Evolutionary conservation across 1,284 basidiomycete species (phyloP).

Genomic region (Pterulicium gracile): DNA sequence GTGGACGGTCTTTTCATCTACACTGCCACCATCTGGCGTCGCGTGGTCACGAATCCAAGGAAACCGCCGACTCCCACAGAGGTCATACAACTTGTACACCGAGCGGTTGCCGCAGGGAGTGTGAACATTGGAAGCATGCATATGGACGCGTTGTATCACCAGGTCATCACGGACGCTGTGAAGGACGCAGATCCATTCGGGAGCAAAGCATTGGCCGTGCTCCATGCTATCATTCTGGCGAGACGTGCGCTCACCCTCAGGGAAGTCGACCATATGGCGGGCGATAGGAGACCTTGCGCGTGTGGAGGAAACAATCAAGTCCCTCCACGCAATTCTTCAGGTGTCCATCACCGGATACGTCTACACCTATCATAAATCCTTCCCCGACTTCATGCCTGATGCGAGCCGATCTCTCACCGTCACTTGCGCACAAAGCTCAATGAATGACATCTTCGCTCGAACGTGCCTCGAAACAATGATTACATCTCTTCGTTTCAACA

Average conservation of each 20-base stretch:
- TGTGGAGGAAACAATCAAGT: no score
- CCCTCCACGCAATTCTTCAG: no score
- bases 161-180: background rate
- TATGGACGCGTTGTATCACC: background rate
- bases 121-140: no score
- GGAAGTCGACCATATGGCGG: no score
- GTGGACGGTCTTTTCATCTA: constrained; percentile 6
- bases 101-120: background rate
- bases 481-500: constrained; percentile 16
- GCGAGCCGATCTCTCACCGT: no score
- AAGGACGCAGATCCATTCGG: no score
- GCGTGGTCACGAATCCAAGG: background rate
- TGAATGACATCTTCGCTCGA: background rate
- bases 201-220: background rate
- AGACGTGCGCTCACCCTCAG: background rate
- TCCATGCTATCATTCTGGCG: background rate
- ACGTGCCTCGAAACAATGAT: constrained; percentile 6
- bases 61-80: background rate
- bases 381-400: no score
- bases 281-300: no score
- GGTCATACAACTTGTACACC: background rate
- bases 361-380: no score
- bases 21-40: background rate
- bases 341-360: no score
- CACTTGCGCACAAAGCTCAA: background rate